Evolutionary conservation across 768 basidiomycete genomes (phyloP).

Genomic region (Trametes sanguinea): DNA sequence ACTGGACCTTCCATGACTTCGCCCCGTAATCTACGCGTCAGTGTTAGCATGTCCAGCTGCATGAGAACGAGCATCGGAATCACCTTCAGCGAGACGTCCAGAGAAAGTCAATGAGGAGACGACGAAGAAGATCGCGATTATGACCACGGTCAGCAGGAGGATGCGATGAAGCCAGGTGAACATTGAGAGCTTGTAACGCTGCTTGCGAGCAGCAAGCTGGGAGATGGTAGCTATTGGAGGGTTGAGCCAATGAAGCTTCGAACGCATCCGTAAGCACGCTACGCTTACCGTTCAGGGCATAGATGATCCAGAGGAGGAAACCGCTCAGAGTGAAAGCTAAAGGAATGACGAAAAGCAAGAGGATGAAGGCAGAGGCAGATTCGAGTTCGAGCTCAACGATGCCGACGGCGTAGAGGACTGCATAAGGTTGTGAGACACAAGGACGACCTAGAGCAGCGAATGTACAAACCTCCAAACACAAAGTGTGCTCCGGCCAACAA

Average conservation of each 20-base stretch:
- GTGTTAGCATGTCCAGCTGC: not conserved
- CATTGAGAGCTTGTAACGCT: slow-evolving; percentile 85
- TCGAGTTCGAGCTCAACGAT: slow-evolving; percentile 93
- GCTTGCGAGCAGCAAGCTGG: slow-evolving; percentile 84
- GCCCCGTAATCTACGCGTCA: slow-evolving; percentile 77
- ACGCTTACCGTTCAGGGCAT: slow-evolving; percentile 74
- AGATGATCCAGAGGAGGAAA: slow-evolving; percentile 95
- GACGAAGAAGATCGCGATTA: slow-evolving; percentile 88
- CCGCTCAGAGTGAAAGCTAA: slow-evolving; percentile 93
- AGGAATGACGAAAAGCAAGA: slow-evolving; percentile 91
- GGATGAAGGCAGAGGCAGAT: slow-evolving; percentile 80
- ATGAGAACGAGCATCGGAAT: slow-evolving; percentile 4
- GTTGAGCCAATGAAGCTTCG: slow-evolving; percentile 22
- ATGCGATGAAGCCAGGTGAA: slow-evolving; percentile 86
- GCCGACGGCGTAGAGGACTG: slow-evolving; percentile 91
- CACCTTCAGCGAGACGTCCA: slow-evolving; percentile 88
- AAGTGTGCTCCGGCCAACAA: slow-evolving; percentile 84
- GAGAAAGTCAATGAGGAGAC: slow-evolving; percentile 91
- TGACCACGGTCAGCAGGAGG: slow-evolving; percentile 75
- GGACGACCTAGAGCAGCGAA: not conserved
- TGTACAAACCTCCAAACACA: slow-evolving; percentile 84
- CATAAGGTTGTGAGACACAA: not conserved
- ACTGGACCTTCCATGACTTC: slow-evolving; percentile 84
- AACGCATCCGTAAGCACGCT: not conserved
- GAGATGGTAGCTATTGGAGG: slow-evolving; percentile 70